Percentiles rank a stretch among this genome's conserved stretches.
Conservation (phyloP, 768 basidiomycete genomes). For the Gautieria morchelliformis region DNA sequence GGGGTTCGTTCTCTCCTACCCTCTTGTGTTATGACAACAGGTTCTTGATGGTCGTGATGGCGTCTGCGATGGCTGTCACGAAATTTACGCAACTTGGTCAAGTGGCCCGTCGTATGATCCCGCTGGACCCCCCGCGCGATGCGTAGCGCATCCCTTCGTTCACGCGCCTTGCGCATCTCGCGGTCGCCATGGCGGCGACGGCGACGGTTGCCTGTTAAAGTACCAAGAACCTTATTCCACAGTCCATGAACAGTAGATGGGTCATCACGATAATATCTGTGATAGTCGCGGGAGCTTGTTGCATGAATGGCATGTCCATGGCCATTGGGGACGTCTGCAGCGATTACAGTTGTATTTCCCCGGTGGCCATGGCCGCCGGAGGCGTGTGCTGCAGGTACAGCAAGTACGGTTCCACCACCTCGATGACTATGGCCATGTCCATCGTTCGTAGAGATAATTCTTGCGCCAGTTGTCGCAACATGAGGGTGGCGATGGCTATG, state of each 20-base stretch:
- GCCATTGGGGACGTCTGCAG: not conserved
- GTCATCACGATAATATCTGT: not conserved
- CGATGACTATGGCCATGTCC: not conserved
- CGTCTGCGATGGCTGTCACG: not conserved
- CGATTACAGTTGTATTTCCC: not conserved
- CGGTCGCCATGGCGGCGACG: conserved; percentile 1
- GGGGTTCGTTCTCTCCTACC: not conserved
- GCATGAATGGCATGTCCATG: not conserved
- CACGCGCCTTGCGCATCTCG: conserved; percentile 5
- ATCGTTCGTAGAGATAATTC: no score
- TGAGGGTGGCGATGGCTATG: not conserved
- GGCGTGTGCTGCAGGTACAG: not conserved
- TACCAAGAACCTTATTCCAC: conserved; percentile 6
- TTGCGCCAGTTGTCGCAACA: no score
- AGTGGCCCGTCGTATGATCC: not conserved
- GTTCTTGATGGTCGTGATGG: not conserved
- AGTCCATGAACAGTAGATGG: conserved; percentile 1
- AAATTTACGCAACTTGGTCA: not conserved
- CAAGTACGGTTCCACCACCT: not conserved
- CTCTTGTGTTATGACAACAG: not conserved
- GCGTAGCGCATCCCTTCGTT: not conserved
- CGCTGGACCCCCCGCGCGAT: not conserved
- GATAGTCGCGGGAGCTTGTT: not conserved
- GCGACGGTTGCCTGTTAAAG: conserved; percentile 3
- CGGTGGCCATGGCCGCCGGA: not conserved